Evolutionary conservation across 2,329 filamentous ascomycete genomes (phyloP).

Genomic region (Xylariaceae sp.): DNA sequence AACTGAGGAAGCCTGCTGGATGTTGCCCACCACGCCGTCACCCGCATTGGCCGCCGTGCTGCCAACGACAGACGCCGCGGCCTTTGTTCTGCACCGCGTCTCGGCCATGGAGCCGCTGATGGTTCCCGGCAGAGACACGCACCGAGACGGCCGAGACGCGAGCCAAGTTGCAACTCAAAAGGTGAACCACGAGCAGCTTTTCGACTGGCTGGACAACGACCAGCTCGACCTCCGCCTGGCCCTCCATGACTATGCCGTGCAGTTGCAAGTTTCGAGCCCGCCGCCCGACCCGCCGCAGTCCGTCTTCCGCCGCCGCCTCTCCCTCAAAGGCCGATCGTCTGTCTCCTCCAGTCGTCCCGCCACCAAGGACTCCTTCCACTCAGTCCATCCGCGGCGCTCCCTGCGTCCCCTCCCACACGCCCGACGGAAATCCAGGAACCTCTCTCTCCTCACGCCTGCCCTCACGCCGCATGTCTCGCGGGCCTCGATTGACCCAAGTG

Average conservation of each 20-base stretch:
- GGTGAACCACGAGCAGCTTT: slow-evolving; percentile 26
- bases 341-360: slow-evolving; percentile 48
- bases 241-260: slow-evolving; percentile 68
- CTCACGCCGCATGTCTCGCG: slow-evolving; percentile 44
- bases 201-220: slow-evolving; percentile 71
- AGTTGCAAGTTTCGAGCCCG: slow-evolving; percentile 52
- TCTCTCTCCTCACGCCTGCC: slow-evolving; percentile 53
- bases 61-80: too few species aligned
- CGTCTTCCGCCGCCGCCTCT: slow-evolving; percentile 67
- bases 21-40: too few species aligned
- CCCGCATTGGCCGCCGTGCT: too few species aligned
- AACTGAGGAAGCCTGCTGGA: too few species aligned
- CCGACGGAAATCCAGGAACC: slow-evolving; percentile 52
- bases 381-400: slow-evolving; percentile 24
- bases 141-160: slow-evolving; percentile 12
- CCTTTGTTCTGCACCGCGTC: too few species aligned
- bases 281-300: slow-evolving; percentile 43
- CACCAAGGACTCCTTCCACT: slow-evolving; percentile 41
- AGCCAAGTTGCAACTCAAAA: slow-evolving; percentile 17
- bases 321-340: slow-evolving; percentile 63
- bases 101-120: too few species aligned
- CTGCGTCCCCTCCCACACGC: slow-evolving; percentile 35
- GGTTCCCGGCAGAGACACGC: too few species aligned
- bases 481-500: slow-evolving; percentile 61
- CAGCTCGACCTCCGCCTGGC: slow-evolving; percentile 65